A percentile compares a stretch with the other conserved stretches of the same genome.
Conservation (phyloP, 257 asterid species). For the Echium plantagineum region DNA sequence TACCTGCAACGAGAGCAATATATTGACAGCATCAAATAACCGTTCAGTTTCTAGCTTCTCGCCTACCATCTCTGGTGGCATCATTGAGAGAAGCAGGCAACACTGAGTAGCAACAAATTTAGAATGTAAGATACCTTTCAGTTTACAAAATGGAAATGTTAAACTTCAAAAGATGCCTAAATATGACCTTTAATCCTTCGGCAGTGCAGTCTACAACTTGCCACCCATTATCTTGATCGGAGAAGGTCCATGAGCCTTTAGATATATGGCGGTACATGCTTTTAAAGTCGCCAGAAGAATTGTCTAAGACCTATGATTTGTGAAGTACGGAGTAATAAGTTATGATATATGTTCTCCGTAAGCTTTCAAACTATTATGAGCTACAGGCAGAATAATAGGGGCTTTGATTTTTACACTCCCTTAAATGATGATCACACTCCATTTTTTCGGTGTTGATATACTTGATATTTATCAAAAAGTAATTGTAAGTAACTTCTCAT, state of each 20-base stretch:
- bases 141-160: no score
- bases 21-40: slow-evolving; percentile 10
- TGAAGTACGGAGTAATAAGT: neutral
- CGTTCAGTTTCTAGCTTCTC: slow-evolving; percentile 3
- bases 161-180: neutral
- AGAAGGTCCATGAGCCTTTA: slow-evolving; percentile 81
- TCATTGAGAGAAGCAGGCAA: slow-evolving; percentile 5
- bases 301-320: slow-evolving; percentile 43
- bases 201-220: slow-evolving; percentile 81
- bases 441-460: no score
- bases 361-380: neutral
- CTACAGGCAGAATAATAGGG: neutral
- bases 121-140: neutral
- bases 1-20: slow-evolving; percentile 5
- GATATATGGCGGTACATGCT: slow-evolving; percentile 65
- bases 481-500: no score
- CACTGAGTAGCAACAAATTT: neutral
- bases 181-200: slow-evolving; percentile 66
- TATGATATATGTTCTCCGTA: neutral
- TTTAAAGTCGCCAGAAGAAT: slow-evolving; percentile 64
- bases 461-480: no score
- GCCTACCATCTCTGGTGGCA: slow-evolving; percentile 9
- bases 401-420: no score
- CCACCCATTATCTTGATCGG: slow-evolving; percentile 93
- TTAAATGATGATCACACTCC: no score